Percentiles rank a stretch among this genome's conserved stretches.
These are phyloP conservation scores for Epipyxis sp. DNA, from an alignment of 108 stramenopile species.

Conservation along the genomic window DNA sequence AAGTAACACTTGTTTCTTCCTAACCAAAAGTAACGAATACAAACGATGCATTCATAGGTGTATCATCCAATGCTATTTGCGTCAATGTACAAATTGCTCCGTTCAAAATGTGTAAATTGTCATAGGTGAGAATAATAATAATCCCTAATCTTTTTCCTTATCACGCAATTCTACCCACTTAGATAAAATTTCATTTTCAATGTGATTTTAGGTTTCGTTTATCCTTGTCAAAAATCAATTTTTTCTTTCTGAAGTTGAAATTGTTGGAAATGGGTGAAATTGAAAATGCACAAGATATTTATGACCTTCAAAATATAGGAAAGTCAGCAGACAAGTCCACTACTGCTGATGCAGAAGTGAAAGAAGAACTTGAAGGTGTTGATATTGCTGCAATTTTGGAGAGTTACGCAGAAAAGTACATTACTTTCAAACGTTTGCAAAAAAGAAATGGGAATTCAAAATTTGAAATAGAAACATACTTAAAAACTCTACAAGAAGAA, in stretches of 20 bases:
- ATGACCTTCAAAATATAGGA: not conserved
- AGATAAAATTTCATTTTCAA: constrained; percentile 64
- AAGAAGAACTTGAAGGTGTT: constrained; percentile 7
- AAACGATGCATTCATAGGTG: too few relatives aligned
- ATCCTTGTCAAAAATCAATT: constrained; percentile 6
- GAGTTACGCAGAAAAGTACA: constrained; percentile 13
- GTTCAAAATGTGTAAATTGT: constrained; percentile 85
- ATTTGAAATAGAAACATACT: constrained; percentile 52
- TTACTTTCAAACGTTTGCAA: not conserved
- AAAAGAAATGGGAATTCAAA: constrained; percentile 51
- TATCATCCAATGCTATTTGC: constrained; percentile 88
- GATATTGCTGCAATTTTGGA: constrained; percentile 10
- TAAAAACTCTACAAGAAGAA: constrained; percentile 59
- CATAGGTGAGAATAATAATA: constrained; percentile 56
- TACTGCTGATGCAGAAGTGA: not conserved
- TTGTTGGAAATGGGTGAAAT: constrained; percentile 30
- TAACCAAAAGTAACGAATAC: too few relatives aligned
- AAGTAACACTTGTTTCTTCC: not conserved
- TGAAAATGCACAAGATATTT: not conserved
- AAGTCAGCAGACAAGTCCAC: not conserved
- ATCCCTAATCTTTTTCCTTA: constrained; percentile 47
- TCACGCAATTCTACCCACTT: constrained; percentile 27
- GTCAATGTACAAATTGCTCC: constrained; percentile 68
- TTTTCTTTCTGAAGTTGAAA: not conserved
- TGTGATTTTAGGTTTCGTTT: constrained; percentile 33